Base-by-base conservation (phyloP, 495 filamentous ascomycete genomes). In the Penicillium pancosmium region DNA sequence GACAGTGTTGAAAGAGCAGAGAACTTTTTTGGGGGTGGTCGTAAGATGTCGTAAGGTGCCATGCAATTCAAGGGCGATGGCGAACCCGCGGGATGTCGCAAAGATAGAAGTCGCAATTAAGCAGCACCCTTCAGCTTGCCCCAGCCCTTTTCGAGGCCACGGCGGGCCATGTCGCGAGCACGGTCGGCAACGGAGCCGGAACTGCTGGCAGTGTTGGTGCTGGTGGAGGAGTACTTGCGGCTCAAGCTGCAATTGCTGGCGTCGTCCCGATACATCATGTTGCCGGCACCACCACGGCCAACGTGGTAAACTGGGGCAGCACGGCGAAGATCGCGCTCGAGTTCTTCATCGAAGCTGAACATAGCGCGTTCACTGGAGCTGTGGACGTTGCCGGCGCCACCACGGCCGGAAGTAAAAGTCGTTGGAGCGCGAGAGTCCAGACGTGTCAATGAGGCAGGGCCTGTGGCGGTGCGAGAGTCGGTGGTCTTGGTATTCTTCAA, bases 311-410 rank as follows among this genome's bases (percentile, higher is more conserved):
- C 82, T 23, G 86, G 85, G 5, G 84, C 85, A 31, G 84, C 78
- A 52, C 77, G 82, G 63, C 83, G 80, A 59, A 84, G 72, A 59
- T 88, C 88, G 59, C 87, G 84, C 64, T 88, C 83, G 57, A 93
- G 86, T 71, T 97, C 93, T 80, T 97, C 93, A 75, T 96, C 91
- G 77, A 97, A 94, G 59, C 84, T 88, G 79, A 97, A 89, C 65
- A 91, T 85, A 61, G 90, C 83, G 46, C 89, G 86, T 64, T 88
- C 85, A 40, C 66, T 70, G 60, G 81, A 75, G 60, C 78, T 77
- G 78, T 90, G 88, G 59, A 92, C 82, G 76, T 97, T 98, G 62
- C 94, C 94, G 47, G 88, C 91, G 34, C 94, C 94, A 50, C 94
- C 94, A 35, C 93, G 88, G 63, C 94, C 93, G 15, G 87, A 86